Evolutionary conservation across 352 stramenopile species (phyloP).

Genomic region (Pythium aquatile): DNA sequence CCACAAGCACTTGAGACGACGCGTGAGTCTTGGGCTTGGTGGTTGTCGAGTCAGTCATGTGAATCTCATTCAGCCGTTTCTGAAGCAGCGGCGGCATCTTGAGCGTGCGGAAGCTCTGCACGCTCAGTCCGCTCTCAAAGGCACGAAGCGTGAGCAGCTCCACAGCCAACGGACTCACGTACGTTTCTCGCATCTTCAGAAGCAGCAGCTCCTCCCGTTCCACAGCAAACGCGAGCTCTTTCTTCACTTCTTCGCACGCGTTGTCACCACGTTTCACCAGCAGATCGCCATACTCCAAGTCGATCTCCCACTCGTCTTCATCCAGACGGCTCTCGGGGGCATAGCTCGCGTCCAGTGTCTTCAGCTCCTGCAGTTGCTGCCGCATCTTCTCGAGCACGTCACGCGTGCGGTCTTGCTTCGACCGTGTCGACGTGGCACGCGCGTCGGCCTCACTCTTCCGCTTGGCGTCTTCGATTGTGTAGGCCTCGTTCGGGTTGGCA

Average conservation of each 20-base stretch:
- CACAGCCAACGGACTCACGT: slow-evolving; percentile 68
- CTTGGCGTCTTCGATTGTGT: slow-evolving; percentile 93
- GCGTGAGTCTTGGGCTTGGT: slow-evolving; percentile 21
- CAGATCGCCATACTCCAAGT: slow-evolving; percentile 83
- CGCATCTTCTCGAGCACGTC: slow-evolving; percentile 84
- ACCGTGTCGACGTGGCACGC: slow-evolving; percentile 44
- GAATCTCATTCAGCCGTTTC: slow-evolving; percentile 69
- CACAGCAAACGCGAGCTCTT: slow-evolving; percentile 76
- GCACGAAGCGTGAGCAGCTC: slow-evolving; percentile 71
- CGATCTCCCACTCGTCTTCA: slow-evolving; percentile 82
- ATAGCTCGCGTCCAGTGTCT: slow-evolving; percentile 55
- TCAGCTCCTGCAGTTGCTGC: slow-evolving; percentile 68
- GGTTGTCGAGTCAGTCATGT: slow-evolving; percentile 32
- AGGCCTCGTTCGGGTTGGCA: slow-evolving; percentile 64
- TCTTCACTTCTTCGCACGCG: slow-evolving; percentile 86
- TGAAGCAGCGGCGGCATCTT: slow-evolving; percentile 68
- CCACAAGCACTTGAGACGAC: not conserved
- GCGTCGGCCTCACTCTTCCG: slow-evolving; percentile 89
- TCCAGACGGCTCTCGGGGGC: slow-evolving; percentile 57
- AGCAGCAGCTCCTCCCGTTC: slow-evolving; percentile 83
- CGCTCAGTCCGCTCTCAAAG: slow-evolving; percentile 60
- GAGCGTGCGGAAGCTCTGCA: slow-evolving; percentile 81
- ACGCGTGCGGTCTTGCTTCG: slow-evolving; percentile 88
- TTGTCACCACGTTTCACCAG: slow-evolving; percentile 62
- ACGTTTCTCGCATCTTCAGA: slow-evolving; percentile 81